Conservation (phyloP, 2,329 filamentous ascomycete genomes). For the Metarhizium humberi region DNA sequence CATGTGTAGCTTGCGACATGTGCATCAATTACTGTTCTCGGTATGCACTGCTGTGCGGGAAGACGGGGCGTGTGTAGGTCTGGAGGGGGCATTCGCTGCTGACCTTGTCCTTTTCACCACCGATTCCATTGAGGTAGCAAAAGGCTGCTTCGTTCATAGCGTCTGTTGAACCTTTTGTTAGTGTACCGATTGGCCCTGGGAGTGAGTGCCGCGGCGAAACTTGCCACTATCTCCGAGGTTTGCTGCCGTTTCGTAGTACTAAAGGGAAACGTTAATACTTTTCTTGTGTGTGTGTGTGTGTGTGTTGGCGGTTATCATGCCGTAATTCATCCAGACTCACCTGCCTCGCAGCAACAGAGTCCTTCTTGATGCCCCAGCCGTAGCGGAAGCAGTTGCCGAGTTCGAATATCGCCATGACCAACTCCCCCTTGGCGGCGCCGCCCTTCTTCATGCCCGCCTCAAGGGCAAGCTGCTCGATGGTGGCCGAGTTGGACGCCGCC, state of each 20-base stretch:
- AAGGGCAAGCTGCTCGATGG: constrained; percentile 77
- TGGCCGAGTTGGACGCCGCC: constrained; percentile 82
- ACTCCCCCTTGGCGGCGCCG: constrained; percentile 88
- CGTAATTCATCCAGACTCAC: constrained; percentile 28
- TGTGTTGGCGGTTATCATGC: too few species aligned
- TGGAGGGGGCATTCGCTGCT: constrained; percentile 26
- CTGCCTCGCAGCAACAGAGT: constrained; percentile 74
- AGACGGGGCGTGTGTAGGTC: background rate
- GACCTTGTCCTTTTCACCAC: constrained; percentile 97
- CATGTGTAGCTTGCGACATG: background rate
- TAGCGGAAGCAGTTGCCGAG: constrained; percentile 87
- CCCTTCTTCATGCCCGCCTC: constrained; percentile 85
- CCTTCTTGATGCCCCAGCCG: constrained; percentile 84
- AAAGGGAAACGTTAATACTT: constrained; percentile 10
- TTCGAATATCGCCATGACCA: constrained; percentile 94
- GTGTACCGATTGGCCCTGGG: constrained; percentile 1
- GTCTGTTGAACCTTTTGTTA: constrained; percentile 39
- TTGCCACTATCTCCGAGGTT: constrained; percentile 82
- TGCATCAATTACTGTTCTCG: background rate
- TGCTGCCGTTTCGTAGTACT: constrained; percentile 97
- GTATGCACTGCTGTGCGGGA: constrained; percentile 9
- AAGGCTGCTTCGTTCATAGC: constrained; percentile 95
- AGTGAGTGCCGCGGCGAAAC: constrained; percentile 12
- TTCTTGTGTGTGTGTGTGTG: too few species aligned
- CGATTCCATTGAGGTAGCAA: constrained; percentile 96